A percentile compares a stretch with the other conserved stretches of the same genome.
These are phyloP conservation scores for Gremmenia infestans DNA, from an alignment of 2,329 filamentous ascomycete species.

Conservation along the genomic window DNA sequence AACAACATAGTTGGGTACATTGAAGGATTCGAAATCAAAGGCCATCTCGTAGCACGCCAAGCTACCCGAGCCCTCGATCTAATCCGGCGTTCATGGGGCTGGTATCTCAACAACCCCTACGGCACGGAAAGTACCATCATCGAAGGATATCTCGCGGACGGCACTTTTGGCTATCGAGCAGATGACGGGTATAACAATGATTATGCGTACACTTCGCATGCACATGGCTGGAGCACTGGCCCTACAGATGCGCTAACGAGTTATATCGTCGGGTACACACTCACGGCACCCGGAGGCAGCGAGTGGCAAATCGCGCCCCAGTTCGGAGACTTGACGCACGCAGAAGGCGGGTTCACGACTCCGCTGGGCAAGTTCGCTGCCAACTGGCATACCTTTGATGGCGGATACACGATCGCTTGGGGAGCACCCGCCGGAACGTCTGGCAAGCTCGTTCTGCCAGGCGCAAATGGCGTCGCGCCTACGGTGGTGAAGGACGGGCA, in stretches of 20 bases:
- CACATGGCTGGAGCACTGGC: constrained; percentile 46
- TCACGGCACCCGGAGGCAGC: constrained; percentile 34
- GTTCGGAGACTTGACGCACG: constrained; percentile 35
- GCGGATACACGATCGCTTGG: constrained; percentile 15
- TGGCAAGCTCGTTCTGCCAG: constrained; percentile 14
- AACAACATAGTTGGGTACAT: constrained; percentile 55
- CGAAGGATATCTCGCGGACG: constrained; percentile 53
- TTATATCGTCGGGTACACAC: constrained; percentile 38
- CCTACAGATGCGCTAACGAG: constrained; percentile 43
- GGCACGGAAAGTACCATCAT: constrained; percentile 55
- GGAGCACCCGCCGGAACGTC: constrained; percentile 13
- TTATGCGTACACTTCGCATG: constrained; percentile 40
- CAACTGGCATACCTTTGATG: constrained; percentile 22
- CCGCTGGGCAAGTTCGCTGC: constrained; percentile 35
- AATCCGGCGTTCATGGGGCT: constrained; percentile 53
- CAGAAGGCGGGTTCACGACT: constrained; percentile 38
- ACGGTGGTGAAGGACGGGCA: constrained; percentile 7
- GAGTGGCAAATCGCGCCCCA: constrained; percentile 37
- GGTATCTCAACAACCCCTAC: constrained; percentile 52
- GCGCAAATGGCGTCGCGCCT: neutral
- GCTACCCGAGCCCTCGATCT: constrained; percentile 49
- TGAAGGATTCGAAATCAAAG: constrained; percentile 54
- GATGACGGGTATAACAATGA: constrained; percentile 47
- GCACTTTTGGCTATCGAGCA: constrained; percentile 52
- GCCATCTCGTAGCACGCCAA: constrained; percentile 45